Base-by-base conservation (phyloP, 345 rosid species). In the Lumnitzera littorea region DNA sequence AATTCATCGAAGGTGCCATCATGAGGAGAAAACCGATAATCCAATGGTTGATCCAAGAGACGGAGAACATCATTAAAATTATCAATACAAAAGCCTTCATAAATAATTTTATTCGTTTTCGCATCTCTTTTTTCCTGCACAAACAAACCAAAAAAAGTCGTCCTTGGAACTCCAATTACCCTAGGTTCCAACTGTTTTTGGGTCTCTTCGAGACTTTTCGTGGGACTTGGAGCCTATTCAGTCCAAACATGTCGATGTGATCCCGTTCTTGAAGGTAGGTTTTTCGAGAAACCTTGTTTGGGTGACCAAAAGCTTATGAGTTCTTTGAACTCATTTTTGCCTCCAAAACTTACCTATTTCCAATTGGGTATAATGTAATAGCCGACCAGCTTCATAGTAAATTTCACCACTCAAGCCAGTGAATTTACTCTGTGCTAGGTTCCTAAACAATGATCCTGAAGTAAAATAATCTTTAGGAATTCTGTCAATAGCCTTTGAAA, bases 41-140 rank as follows among this genome's bases (percentile, higher is more conserved):
- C 58, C 3, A 84, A 63, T 46, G 1, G 24, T 53, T 70, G 77
- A 14, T 17, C 65, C 50, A 72, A 27, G 41, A n/a, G 3, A 0
- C 3, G 16, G 2, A 25, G 51, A 47, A 76, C 64, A 64, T 67
- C 12, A 5, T 60, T 0, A 20, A 84, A 84, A 25, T 82, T 80
- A 5, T 69, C 63, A 20, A 82, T 74, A 77, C 87, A 82, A 53
- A 76, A 82, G 24, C 91, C 87, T 36, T 29, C 66, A 25, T 62
- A 79, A 10, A 14, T 24, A 9, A 48, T 60, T 46, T 51, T 43
- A 2, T 48, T 13, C 0, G 76, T 51, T 57, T 48, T 14, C 24
- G 52, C 31, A 7, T 48, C 62, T 46, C n/a, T 23, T 13, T 20
- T 61, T 41, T 76, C 75, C 63, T 57, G 77, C 13, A 80, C 85